Base-by-base conservation (phyloP, 164 flowering plant species). In the Dillenia turbinata region DNA sequence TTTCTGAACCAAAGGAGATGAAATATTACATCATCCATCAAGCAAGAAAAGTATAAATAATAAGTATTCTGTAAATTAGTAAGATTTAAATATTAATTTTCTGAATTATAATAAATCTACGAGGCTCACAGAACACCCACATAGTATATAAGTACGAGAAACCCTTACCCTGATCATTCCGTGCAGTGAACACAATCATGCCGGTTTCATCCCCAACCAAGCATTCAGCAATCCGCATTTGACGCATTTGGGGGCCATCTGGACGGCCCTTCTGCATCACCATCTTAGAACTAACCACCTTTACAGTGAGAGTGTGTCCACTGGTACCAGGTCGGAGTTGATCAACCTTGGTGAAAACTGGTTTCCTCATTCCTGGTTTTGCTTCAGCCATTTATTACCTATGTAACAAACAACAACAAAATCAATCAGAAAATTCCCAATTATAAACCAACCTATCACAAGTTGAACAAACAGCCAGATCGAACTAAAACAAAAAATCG, bases 191-290 rank as follows among this genome's bases (percentile, higher is more conserved):
- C 48, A 83, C 65, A 44, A 83, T 83, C 15, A 77, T 72, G 44
- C 84, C 87, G 43, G 84, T 82, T 43, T 82, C 87, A 73, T 85
- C 89, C 14, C 89, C 89, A 53, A 85, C 75, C 67, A 83, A 69
- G 71, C 85, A 81, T 64, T 85, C 90, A 48, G 87, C 83, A 33
- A 83, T 66, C 11, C 82, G 74, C 81, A 78, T 73, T 57, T 79
- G 84, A 16, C 84, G 87, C 15, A 71, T 65, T 59, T 78, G 85
- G 7, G 81, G 81, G 5, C 75, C 83, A 67, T 81, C 84, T 15
- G 84, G 69, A 0, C 81, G 79, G 15, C 80, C 83, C 71, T 76
- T 82, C 56, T 80, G 84, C 75, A 80, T 58, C 9, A 82, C 78
- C 71, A 74, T 70, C 75, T 84, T 80, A 0, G 79, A 62, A 52